phyloP scores from a whole-genome alignment of 208 protist genomes.

The Leishmania lainsoni region DNA sequence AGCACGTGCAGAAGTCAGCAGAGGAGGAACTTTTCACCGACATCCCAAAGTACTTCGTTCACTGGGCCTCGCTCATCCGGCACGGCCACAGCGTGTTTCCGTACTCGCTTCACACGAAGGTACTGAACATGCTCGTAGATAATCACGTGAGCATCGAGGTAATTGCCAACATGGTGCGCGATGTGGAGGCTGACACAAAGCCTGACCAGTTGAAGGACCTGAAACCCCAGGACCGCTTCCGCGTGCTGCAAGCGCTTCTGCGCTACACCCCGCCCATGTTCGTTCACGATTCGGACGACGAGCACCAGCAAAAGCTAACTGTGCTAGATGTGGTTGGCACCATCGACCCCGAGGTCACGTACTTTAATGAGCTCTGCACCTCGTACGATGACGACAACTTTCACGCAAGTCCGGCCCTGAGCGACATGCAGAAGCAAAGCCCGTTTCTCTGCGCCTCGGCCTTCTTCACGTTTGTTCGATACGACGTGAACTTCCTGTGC shows the following conservation, averaged over 20 bases:
- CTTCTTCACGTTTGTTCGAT: constrained; percentile 86
- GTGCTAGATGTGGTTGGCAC: constrained; percentile 26
- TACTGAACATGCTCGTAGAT: constrained; percentile 76
- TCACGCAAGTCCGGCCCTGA: constrained; percentile 30
- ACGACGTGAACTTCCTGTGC: constrained; percentile 69
- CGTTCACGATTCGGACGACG: constrained; percentile 22
- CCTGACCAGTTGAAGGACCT: constrained; percentile 48
- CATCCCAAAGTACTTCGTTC: constrained; percentile 72
- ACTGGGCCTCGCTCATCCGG: constrained; percentile 79
- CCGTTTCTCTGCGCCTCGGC: constrained; percentile 43
- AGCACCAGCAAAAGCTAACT: constrained; percentile 16
- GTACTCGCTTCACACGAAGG: constrained; percentile 60
- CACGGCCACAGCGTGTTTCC: constrained; percentile 66
- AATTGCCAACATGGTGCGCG: constrained; percentile 52
- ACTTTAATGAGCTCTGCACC: constrained; percentile 64
- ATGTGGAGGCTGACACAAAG: constrained; percentile 44
- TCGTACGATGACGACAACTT: constrained; percentile 36
- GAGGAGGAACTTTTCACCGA: constrained; percentile 73
- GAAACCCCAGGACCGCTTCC: constrained; percentile 68
- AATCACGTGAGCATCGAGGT: constrained; percentile 40
- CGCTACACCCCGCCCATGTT: constrained; percentile 67
- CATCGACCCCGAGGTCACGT: constrained; percentile 52
- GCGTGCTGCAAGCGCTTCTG: constrained; percentile 78
- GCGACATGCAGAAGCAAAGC: constrained; percentile 35
- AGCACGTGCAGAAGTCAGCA: constrained; percentile 60